Evolutionary conservation across 202 grass and related monocot genomes (phyloP).

Genomic region (Schoenoplectus tabernaemontani): DNA sequence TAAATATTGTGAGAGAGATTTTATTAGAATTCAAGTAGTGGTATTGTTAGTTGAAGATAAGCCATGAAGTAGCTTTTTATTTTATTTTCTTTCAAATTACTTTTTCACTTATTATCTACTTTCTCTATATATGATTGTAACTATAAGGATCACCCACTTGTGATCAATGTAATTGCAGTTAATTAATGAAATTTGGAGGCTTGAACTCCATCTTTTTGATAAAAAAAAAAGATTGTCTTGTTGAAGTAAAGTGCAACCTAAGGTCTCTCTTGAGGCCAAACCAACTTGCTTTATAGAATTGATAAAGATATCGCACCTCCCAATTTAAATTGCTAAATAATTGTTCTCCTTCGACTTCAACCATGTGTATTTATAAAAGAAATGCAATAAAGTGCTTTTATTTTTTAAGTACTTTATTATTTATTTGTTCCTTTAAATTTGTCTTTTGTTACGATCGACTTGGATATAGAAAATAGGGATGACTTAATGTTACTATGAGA

Average conservation of each 20-base stretch:
- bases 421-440: background rate
- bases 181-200: too few relatives aligned
- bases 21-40: too few relatives aligned
- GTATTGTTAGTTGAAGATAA: too few relatives aligned
- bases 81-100: too few relatives aligned
- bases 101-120: too few relatives aligned
- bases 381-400: background rate
- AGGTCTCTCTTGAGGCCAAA: background rate
- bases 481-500: background rate
- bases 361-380: background rate
- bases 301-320: constrained; percentile 20
- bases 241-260: constrained; percentile 24
- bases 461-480: background rate
- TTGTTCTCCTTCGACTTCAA: background rate
- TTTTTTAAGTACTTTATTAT: background rate
- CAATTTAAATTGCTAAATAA: background rate
- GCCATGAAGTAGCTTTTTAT: too few relatives aligned
- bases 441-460: background rate
- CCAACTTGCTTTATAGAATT: constrained; percentile 8
- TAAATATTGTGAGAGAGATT: too few relatives aligned
- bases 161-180: too few relatives aligned
- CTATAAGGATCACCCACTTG: too few relatives aligned
- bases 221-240: background rate
- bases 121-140: too few relatives aligned
- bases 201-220: too few relatives aligned